phyloP scores from a whole-genome alignment of 2,329 filamentous ascomycete species.

The Tetracladium maxilliforme region DNA sequence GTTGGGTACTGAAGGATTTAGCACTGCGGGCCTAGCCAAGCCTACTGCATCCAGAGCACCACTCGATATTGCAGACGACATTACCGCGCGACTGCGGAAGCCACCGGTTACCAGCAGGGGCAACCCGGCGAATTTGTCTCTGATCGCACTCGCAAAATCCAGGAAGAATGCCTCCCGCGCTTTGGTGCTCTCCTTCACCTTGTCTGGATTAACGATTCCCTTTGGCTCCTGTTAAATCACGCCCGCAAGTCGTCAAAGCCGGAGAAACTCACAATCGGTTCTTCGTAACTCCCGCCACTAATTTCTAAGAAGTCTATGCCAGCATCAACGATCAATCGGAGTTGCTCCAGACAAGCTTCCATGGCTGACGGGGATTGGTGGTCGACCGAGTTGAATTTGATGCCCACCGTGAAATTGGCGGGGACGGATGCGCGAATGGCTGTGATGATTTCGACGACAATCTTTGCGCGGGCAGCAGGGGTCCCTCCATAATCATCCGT shows the following conservation, averaged over 20 bases:
- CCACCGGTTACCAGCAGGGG: conserved; percentile 47
- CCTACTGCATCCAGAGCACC: conserved; percentile 33
- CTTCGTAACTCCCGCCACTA: not conserved
- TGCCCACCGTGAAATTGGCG: conserved; percentile 33
- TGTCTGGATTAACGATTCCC: too few species aligned
- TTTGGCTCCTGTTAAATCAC: too few species aligned
- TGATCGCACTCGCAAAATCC: conserved; percentile 42
- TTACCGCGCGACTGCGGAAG: conserved; percentile 36
- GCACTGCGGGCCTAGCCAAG: conserved; percentile 27
- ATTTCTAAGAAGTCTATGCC: conserved; percentile 1
- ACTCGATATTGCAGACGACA: conserved; percentile 28
- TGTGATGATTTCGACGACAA: conserved; percentile 29
- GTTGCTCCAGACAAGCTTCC: conserved; percentile 40
- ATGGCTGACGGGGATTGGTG: conserved; percentile 28
- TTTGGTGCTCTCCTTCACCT: conserved; percentile 30
- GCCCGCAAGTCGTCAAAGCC: not conserved
- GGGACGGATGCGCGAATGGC: conserved; percentile 1
- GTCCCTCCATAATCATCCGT: conserved; percentile 15
- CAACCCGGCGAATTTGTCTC: conserved; percentile 24
- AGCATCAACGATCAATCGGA: not conserved
- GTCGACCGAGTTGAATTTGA: conserved; percentile 43
- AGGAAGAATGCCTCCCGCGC: conserved; percentile 55
- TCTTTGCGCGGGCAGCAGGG: conserved; percentile 17
- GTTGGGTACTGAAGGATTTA: too few species aligned
- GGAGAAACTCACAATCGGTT: conserved; percentile 15